These are phyloP conservation scores for Xylariales sp. DNA, from an alignment of 2,329 filamentous ascomycete genomes.

Conservation along the genomic window DNA sequence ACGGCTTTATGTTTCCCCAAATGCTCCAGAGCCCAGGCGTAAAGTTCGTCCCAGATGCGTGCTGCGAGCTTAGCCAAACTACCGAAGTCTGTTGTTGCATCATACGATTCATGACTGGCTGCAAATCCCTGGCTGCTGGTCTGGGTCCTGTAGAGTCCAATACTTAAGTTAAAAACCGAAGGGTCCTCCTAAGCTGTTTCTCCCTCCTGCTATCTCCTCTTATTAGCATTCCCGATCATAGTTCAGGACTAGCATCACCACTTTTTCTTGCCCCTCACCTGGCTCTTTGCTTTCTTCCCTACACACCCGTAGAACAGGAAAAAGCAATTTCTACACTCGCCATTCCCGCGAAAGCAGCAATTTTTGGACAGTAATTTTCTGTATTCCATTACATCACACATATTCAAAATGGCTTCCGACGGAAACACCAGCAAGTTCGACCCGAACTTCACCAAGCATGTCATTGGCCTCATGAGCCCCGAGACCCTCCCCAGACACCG, in stretches of 20 bases:
- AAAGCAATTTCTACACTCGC: too few relatives aligned
- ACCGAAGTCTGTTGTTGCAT: background rate
- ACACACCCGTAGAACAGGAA: too few relatives aligned
- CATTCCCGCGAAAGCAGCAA: too few relatives aligned
- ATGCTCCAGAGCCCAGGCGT: background rate
- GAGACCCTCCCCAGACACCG: slow-evolving; percentile 52
- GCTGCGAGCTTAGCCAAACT: background rate
- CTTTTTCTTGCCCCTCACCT: too few relatives aligned
- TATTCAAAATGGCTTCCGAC: slow-evolving; percentile 14
- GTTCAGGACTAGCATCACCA: too few relatives aligned
- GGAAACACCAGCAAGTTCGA: slow-evolving; percentile 52
- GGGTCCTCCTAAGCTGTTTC: too few relatives aligned
- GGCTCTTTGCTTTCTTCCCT: too few relatives aligned
- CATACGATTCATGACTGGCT: background rate
- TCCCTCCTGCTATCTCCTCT: too few relatives aligned
- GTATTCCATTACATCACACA: slow-evolving; percentile 4
- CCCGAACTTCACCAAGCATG: slow-evolving; percentile 59
- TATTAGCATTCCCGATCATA: too few relatives aligned
- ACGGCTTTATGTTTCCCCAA: slow-evolving; percentile 5
- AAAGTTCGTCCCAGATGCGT: background rate
- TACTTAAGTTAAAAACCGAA: background rate
- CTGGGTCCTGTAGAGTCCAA: background rate
- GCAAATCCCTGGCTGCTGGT: background rate
- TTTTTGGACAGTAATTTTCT: slow-evolving; percentile 2
- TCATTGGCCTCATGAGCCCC: slow-evolving; percentile 57